Base-by-base conservation (phyloP, 2,329 filamentous ascomycete species). In the Phaeosphaeriaceae sp. region DNA sequence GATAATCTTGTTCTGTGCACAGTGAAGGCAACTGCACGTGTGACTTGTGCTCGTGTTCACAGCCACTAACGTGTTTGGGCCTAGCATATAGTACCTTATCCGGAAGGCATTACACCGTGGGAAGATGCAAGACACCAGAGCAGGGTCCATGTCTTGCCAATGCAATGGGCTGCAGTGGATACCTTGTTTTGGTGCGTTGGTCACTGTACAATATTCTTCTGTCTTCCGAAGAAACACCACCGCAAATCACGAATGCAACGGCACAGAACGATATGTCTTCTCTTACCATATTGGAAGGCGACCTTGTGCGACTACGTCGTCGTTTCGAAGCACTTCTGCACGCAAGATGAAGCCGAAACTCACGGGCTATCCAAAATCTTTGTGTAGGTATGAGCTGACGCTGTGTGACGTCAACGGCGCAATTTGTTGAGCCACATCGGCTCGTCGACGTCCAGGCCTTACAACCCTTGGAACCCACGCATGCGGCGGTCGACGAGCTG, bases 381-480 rank as follows among this genome's bases (percentile, higher is more conserved):
- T n/a, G n/a, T n/a, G 13, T 13, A 21, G 21, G 15, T 19, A 11
- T 45, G 42, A 45, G 40, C 36, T n/a, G 33, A 56, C 36, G 58
- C 60, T 51, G 40, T 53, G 49, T 71, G 63, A 73, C 70, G 70
- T 73, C 70, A 73, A 45, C 49, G 56, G 44, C 51, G 63, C 56
- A 58, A 53, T 53, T 61, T 70, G 67, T 69, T 71, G 69, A 67
- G 63, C 58, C 51, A 61, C 51, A 52, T 54, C 52, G 53, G 53
- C 24, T 53, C 56, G 55, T 50, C 40, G 20, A 33, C 46, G 45
- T 61, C 56, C 56, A 57, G 56, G 47, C 60, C 44, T 59, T 53
- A 41, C 47, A 44, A 54, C 51, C 42, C 25, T 19, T 10, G 21
- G 27, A 53, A 47, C 51, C 25, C 52, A 47, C 49, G 57, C 44